phyloP scores from a whole-genome alignment of 2,329 filamentous ascomycete species.

The Diplodia scrobiculata region DNA sequence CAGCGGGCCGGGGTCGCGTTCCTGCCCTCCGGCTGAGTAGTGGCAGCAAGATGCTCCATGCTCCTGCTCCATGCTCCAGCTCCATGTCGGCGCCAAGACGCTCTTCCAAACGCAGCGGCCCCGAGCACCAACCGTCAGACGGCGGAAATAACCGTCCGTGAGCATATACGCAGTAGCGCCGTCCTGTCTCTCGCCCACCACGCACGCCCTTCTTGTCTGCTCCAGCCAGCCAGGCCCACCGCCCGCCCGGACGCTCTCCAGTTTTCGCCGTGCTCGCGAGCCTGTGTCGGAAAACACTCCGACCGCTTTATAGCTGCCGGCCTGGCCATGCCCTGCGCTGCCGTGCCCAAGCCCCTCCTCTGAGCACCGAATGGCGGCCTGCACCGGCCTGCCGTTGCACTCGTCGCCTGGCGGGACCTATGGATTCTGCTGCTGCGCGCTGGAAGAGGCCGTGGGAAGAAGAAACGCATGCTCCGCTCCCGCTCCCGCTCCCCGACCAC shows the following conservation, averaged over 20 bases:
- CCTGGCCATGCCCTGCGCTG: not conserved
- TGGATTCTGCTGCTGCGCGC: constrained; percentile 38
- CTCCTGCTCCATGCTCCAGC: not conserved
- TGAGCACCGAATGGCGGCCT: constrained; percentile 37
- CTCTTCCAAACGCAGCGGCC: not conserved
- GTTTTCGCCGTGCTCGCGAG: constrained; percentile 18
- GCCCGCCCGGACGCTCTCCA: constrained; percentile 4
- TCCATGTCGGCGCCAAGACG: constrained; percentile 4
- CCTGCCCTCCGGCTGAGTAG: not conserved
- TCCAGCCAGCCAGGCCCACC: constrained; percentile 24
- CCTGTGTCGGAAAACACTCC: constrained; percentile 7
- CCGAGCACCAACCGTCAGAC: constrained; percentile 19
- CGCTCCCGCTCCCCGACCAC: not conserved
- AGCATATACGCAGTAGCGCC: constrained; percentile 14
- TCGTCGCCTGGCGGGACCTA: constrained; percentile 35
- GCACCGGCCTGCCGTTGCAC: constrained; percentile 31
- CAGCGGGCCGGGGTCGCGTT: not conserved
- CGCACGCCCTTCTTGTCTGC: not conserved
- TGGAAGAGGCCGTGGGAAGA: constrained; percentile 42
- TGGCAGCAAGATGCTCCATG: not conserved
- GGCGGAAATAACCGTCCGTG: constrained; percentile 26
- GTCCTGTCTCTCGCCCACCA: not conserved
- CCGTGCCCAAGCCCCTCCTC: not conserved
- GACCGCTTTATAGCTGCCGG: constrained; percentile 18
- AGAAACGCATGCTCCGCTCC: constrained; percentile 29